phyloP scores from a whole-genome alignment of 148 eudicot species.

The Polygonum maritimum region DNA sequence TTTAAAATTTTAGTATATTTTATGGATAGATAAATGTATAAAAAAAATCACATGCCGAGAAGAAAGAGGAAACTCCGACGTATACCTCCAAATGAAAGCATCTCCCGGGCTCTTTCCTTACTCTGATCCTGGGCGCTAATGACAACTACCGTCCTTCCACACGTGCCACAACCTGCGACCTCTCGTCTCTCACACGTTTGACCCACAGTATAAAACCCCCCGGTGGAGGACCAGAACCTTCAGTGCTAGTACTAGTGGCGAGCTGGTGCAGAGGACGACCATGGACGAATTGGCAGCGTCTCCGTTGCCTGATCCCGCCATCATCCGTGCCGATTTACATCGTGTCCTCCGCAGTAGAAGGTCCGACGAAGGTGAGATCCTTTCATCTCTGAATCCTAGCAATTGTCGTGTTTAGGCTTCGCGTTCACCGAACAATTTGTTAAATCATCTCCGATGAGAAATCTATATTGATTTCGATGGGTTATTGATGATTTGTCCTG shows the following conservation, averaged over 20 bases:
- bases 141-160: not conserved
- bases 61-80: too few species aligned
- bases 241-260: not conserved
- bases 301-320: conserved; percentile 16
- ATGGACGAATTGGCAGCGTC: not conserved
- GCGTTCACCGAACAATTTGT: not conserved
- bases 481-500: not conserved
- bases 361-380: conserved; percentile 33
- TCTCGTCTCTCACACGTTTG: not conserved
- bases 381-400: not conserved
- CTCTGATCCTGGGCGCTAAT: not conserved
- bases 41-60: too few species aligned
- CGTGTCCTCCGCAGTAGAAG: conserved; percentile 42
- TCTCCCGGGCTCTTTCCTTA: not conserved
- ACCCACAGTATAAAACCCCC: not conserved
- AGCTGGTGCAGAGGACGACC: not conserved
- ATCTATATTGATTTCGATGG: not conserved
- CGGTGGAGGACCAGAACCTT: not conserved
- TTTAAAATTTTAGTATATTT: too few species aligned
- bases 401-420: not conserved
- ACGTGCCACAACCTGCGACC: not conserved
- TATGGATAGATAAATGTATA: too few species aligned
- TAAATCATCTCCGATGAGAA: not conserved
- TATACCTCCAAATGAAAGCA: not conserved
- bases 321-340: conserved; percentile 43